Evolutionary conservation across 352 stramenopile species (phyloP).

Genomic region (Globisporangium okanoganense): DNA sequence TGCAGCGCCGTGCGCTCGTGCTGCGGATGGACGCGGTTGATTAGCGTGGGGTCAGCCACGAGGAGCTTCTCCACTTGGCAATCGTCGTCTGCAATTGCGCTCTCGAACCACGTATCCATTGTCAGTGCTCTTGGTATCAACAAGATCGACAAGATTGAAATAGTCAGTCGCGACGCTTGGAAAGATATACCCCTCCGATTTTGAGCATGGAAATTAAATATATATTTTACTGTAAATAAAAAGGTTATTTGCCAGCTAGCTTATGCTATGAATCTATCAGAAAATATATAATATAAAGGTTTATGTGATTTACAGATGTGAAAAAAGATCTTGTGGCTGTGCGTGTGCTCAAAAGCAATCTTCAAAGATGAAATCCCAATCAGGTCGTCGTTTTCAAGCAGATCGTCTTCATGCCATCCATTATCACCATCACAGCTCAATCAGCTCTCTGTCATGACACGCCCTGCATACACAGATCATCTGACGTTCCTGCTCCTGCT

Average conservation of each 20-base stretch:
- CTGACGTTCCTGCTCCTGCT: not conserved
- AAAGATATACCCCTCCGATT: not conserved
- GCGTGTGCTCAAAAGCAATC: too few species aligned
- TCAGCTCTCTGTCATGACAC: not conserved
- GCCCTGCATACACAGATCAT: not conserved
- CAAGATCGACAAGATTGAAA: not conserved
- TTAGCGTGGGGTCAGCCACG: not conserved
- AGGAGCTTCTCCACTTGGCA: not conserved
- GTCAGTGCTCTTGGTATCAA: not conserved
- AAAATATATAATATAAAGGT: not conserved
- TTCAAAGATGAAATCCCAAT: too few species aligned
- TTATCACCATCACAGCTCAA: not conserved
- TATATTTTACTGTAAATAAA: not conserved
- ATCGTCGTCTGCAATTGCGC: not conserved
- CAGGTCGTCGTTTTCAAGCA: too few species aligned
- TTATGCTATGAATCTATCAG: too few species aligned
- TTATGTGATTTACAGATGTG: not conserved
- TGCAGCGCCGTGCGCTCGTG: conserved; percentile 16
- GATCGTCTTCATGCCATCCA: too few species aligned
- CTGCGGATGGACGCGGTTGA: conserved; percentile 5
- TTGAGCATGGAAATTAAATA: not conserved
- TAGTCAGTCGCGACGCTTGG: not conserved
- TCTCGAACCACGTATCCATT: conserved; percentile 3
- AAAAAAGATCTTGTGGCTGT: too few species aligned
- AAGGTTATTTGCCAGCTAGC: not conserved